Conservation (phyloP, 257 asterid genomes). For the Rehmannia glutinosa region DNA sequence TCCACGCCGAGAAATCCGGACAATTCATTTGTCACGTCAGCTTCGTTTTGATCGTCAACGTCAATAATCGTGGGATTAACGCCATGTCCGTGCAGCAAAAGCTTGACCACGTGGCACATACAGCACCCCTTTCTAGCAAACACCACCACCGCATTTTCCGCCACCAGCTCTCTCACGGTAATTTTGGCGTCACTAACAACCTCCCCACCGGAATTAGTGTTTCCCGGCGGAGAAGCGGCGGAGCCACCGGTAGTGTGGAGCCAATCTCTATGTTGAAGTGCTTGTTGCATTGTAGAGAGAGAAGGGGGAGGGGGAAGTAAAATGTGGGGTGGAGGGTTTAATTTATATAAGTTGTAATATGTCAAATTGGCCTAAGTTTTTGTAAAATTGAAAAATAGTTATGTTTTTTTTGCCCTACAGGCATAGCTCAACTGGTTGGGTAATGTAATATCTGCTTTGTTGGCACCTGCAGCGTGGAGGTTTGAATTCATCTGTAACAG, state of each 20-base stretch:
- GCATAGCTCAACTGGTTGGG: too few species aligned
- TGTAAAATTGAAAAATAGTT: too few species aligned
- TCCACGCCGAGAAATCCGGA: background rate
- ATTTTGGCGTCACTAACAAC: background rate
- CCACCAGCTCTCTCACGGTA: slow-evolving; percentile 30
- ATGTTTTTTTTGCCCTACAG: too few species aligned
- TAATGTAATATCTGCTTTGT: too few species aligned
- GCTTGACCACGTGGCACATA: slow-evolving; percentile 81
- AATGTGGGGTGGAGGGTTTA: background rate
- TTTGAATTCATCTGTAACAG: too few species aligned
- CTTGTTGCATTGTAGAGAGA: slow-evolving; percentile 44
- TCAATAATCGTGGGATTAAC: slow-evolving; percentile 52
- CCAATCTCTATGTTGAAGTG: slow-evolving; percentile 29
- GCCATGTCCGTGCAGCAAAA: slow-evolving; percentile 60
- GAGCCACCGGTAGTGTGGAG: slow-evolving; percentile 20
- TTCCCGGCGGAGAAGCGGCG: slow-evolving; percentile 13
- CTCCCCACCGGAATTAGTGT: background rate
- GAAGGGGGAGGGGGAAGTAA: background rate
- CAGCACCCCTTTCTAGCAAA: slow-evolving; percentile 67
- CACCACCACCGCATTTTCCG: slow-evolving; percentile 69
- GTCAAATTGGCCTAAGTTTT: too few species aligned
- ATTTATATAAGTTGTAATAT: too few species aligned
- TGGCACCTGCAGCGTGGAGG: too few species aligned
- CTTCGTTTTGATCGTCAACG: slow-evolving; percentile 50
- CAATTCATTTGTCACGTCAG: slow-evolving; percentile 22